Percentiles rank a stretch among this genome's conserved stretches.
Conservation (phyloP, 1,284 basidiomycete species). For the Wolfiporia cocos region DNA sequence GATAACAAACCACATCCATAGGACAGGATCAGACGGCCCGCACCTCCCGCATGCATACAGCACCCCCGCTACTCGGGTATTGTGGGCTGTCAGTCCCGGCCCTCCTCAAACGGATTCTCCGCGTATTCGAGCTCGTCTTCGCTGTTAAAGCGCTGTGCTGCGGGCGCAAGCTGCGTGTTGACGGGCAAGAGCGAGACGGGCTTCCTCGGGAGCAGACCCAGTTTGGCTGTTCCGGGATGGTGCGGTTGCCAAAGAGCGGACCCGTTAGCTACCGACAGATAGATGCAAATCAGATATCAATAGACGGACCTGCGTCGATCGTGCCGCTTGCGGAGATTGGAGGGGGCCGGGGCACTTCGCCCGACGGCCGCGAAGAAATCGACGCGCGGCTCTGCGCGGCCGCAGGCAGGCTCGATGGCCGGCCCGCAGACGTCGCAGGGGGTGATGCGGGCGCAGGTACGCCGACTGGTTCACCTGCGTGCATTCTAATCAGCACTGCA, state of each 20-base stretch:
- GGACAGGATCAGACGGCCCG: no score
- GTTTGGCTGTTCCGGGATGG: constrained; percentile 36
- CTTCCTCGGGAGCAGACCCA: constrained; percentile 69
- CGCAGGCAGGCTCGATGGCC: constrained; percentile 5
- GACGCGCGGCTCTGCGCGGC: constrained; percentile 8
- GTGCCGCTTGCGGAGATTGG: constrained; percentile 22
- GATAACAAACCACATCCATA: no score
- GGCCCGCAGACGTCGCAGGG: constrained; percentile 1
- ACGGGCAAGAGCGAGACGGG: constrained; percentile 68
- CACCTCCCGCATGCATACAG: no score
- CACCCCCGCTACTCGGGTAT: no score
- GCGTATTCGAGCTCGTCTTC: constrained; percentile 58
- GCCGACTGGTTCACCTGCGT: not conserved
- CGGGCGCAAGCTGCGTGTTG: constrained; percentile 28
- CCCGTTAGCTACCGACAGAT: not conserved
- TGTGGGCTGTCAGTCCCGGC: not conserved
- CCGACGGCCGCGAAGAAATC: constrained; percentile 14
- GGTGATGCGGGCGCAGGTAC: not conserved
- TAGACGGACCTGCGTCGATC: constrained; percentile 26
- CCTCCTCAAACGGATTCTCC: constrained; percentile 63
- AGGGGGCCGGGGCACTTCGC: constrained; percentile 21
- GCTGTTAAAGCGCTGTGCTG: constrained; percentile 29
- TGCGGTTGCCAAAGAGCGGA: not conserved
- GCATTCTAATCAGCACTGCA: not conserved
- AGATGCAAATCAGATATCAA: not conserved